Conservation (phyloP, 2,329 filamentous ascomycete genomes). For the Fusarium sp. region DNA sequence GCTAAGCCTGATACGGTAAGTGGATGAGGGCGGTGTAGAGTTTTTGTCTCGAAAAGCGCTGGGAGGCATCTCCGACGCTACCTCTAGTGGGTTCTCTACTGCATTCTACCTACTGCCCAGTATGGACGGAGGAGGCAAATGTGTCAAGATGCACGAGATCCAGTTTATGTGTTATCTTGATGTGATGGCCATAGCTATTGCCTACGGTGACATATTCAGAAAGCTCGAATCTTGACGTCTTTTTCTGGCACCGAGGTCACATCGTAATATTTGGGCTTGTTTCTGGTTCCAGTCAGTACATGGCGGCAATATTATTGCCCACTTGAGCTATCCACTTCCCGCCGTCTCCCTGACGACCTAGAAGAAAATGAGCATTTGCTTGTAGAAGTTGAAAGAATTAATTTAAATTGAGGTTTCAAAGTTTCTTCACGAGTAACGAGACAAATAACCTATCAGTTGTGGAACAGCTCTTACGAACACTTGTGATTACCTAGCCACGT, state of each 20-base stretch:
- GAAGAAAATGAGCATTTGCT: not conserved
- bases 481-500: not conserved
- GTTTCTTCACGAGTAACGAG: not conserved
- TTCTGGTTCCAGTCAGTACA: conserved; percentile 8
- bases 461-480: not conserved
- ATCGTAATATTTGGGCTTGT: not conserved
- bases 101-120: not conserved
- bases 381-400: not conserved
- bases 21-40: conserved; percentile 42
- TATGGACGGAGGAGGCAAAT: conserved; percentile 18
- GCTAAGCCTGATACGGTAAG: conserved; percentile 33
- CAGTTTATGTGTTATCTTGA: not conserved
- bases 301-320: conserved; percentile 20
- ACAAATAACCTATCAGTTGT: not conserved
- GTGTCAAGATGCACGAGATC: not conserved
- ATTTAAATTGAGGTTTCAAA: not conserved
- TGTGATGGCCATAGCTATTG: not conserved
- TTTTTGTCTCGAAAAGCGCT: conserved; percentile 21
- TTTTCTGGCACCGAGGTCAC: not conserved
- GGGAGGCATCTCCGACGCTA: conserved; percentile 30
- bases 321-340: conserved; percentile 37
- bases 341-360: conserved; percentile 37
- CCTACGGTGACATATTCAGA: not conserved
- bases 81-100: not conserved
- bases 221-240: not conserved